A percentile compares a stretch with the other conserved stretches of the same genome.
Evolutionary conservation across 768 basidiomycete species (phyloP).

Genomic region (Suillus sp.): DNA sequence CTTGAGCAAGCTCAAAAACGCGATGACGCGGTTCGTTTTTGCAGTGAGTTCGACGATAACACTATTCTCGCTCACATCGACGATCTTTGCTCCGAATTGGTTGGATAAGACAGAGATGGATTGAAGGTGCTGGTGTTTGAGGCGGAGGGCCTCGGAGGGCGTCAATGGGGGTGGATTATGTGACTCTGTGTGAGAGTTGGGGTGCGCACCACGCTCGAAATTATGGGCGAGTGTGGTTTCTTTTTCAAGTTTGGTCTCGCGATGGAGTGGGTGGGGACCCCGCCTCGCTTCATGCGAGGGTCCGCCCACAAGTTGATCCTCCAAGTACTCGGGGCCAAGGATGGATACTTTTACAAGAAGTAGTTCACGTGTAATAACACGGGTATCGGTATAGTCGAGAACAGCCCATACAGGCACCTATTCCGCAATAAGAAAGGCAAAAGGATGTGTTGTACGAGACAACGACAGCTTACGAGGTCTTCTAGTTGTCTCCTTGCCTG

Average conservation of each 20-base stretch:
- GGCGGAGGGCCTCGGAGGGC: conserved; percentile 83
- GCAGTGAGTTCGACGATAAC: conserved; percentile 95
- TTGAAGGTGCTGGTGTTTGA: conserved; percentile 87
- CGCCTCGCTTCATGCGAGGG: conserved; percentile 79
- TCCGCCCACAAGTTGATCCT: conserved; percentile 85
- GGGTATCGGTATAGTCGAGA: conserved; percentile 94
- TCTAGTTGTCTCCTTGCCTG: conserved; percentile 95
- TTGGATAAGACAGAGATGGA: conserved; percentile 82
- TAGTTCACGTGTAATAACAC: conserved; percentile 88
- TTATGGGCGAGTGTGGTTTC: conserved; percentile 75
- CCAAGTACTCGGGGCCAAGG: conserved; percentile 95
- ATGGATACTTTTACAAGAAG: conserved; percentile 96
- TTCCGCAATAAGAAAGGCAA: neutral
- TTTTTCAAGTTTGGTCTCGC: conserved; percentile 60
- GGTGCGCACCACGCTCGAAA: conserved; percentile 64
- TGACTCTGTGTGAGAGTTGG: conserved; percentile 31
- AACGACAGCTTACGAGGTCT: conserved; percentile 78
- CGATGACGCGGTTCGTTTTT: conserved; percentile 89
- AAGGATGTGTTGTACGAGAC: neutral
- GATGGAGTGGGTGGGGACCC: conserved; percentile 28
- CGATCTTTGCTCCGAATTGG: conserved; percentile 92
- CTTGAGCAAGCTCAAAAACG: conserved; percentile 87
- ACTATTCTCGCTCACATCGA: conserved; percentile 93
- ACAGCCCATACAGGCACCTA: conserved; percentile 99
- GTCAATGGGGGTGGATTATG: conserved; percentile 44